Base-by-base conservation (phyloP, 2,329 filamentous ascomycete genomes). In the Hyphodiscus sp. region DNA sequence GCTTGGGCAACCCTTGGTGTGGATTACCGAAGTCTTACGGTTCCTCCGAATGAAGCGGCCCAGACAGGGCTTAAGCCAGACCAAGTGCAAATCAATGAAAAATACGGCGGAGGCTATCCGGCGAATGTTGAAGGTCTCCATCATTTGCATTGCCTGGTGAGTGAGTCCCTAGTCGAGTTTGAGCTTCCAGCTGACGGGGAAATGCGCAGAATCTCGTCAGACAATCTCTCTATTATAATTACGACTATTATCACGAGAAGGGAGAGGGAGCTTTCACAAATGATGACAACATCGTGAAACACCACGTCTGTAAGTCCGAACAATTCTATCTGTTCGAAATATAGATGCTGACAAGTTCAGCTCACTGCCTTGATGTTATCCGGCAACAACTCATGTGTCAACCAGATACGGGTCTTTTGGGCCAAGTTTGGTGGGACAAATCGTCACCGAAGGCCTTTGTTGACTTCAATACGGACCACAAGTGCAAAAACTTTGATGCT, bases 1-100 rank as follows among this genome's bases (percentile, higher is more conserved):
- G 78, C 77, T 1, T 81, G 78, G 77, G 68, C 69, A 20, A 70
- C 71, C 1, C 58, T 81, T 0, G 78, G 78, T 10, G 68, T 75
- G 0, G 70, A 77, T 38, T 80, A 49, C 20, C 29, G 33, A 41
- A 41, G 29, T 41, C 18, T 49, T 20, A 18, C 33, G 4, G 26
- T 49, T 41, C 47, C 47, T 8, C 1, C 18, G 9, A 13, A 20
- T 4, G 47, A 49, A 49, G 47, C 47, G 4, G 15, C 29, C 2
- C 16, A 41, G 33, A 13, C 47, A 10, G 47, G 47, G 47, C 29
- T 43, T 16, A 43, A 44, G 56, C 57, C 58, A 11, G 72, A 76
- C 52, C 76, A 80, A 52, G 78, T 80, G 29, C 74, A 76, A 58
- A 72, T 80, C 50, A 73, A 68, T 16, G 58, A 70, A 6, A 70